Base-by-base conservation (phyloP, 1,284 basidiomycete species). In the Tilletiaria anomala region DNA sequence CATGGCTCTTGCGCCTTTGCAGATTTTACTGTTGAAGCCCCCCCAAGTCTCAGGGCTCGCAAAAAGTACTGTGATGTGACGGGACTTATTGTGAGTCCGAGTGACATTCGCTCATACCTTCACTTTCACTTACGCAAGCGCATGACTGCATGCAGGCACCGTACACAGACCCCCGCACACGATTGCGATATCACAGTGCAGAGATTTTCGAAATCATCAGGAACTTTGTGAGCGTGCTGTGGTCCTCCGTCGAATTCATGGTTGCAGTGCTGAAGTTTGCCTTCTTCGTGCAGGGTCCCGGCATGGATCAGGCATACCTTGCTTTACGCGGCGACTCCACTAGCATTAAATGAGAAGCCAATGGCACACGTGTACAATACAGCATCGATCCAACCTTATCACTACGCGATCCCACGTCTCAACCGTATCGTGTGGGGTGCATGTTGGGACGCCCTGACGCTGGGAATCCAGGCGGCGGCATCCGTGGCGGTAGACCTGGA, bases 1-100 rank as follows among this genome's bases (percentile, higher is more conserved):
- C 8, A 29, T 29, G 10, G 26, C 26, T n/a, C 26, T n/a, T 29
- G 26, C 26, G 10, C 26, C 26, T 17, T 12, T 2, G 45, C 53
- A 86, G 83, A 86, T 54, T 74, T 76, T 1, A 80, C 79, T 1
- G 83, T 88, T 36, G 84, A 88, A 58, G 83, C 84, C 6, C 82
- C 84, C 1, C 84, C 83, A 0, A 84, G 80, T 12, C 64, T 87
- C 1, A 69, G 82, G 5, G 84, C 84, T 2, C 78, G 78, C 40
- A 75, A 76, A 50, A 78, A 79, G 50, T 84, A 82, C 49, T 88
- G 84, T 57, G 84, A 88, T 66, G 82, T 88, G 4, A 88, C 84
- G 0, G 83, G 84, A 0, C 71, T 88, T 5, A 80, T 84, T 67
- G 82, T 80, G 43, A 12, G 70, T 53, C 34, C 14, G 19, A 5